Conservation (phyloP, 2,329 filamentous ascomycete genomes). For the Xylaria multiplex region DNA sequence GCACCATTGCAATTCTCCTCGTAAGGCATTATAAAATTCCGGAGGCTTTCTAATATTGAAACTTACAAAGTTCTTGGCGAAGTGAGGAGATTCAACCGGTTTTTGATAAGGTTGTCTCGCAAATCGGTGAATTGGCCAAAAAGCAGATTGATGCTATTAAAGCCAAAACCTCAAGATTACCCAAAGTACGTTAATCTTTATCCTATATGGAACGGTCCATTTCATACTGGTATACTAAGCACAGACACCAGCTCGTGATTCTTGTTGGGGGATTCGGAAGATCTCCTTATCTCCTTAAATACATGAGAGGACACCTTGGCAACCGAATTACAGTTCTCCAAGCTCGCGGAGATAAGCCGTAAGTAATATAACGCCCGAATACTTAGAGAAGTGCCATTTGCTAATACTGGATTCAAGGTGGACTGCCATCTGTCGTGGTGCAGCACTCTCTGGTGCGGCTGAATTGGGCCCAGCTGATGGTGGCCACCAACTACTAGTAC, state of each 20-base stretch:
- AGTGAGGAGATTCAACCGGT: constrained; percentile 26
- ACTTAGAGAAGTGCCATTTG: not conserved
- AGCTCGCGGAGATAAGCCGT: constrained; percentile 26
- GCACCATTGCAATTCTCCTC: constrained; percentile 9
- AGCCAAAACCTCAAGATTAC: constrained; percentile 1
- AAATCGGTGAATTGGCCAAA: constrained; percentile 20
- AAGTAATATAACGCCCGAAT: not conserved
- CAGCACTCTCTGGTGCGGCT: constrained; percentile 21
- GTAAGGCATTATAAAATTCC: constrained; percentile 8
- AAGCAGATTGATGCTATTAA: constrained; percentile 27
- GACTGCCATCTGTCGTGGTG: constrained; percentile 38
- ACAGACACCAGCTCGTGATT: constrained; percentile 28
- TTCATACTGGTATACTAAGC: not conserved
- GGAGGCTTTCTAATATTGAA: not conserved
- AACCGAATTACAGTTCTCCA: constrained; percentile 19
- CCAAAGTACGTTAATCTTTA: constrained; percentile 16
- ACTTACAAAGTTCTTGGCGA: not conserved
- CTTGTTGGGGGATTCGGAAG: constrained; percentile 39
- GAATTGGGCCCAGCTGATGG: not conserved
- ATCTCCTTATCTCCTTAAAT: constrained; percentile 29
- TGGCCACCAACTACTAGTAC: not conserved
- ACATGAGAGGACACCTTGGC: constrained; percentile 8
- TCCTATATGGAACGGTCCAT: not conserved
- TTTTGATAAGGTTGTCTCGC: constrained; percentile 26
- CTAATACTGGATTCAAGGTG: constrained; percentile 23